phyloP scores from a whole-genome alignment of 441 rosid species.

The Croton laevigatus region DNA sequence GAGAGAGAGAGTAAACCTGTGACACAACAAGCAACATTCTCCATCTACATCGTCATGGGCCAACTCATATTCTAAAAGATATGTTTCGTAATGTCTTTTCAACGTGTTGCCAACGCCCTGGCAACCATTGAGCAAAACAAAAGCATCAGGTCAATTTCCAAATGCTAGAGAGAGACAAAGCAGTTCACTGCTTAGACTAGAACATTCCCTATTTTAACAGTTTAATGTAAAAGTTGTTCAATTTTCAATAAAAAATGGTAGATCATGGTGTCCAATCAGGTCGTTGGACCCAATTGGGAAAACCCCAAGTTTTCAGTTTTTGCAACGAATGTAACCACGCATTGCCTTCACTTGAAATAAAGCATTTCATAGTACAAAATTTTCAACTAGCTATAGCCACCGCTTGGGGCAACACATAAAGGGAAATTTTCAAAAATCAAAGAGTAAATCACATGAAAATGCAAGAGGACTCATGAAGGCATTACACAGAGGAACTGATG shows the following conservation, averaged over 20 bases:
- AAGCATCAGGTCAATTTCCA: neutral
- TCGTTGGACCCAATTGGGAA: too few relatives aligned
- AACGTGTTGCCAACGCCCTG: slow-evolving; percentile 98
- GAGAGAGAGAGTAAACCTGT: slow-evolving; percentile 53
- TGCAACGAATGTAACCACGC: too few relatives aligned
- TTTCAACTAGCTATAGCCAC: too few relatives aligned
- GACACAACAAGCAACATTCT: slow-evolving; percentile 97
- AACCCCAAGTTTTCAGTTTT: too few relatives aligned
- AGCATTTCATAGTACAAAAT: too few relatives aligned
- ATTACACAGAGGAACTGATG: neutral
- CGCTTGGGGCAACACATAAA: too few relatives aligned
- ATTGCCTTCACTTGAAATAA: too few relatives aligned
- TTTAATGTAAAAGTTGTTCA: too few relatives aligned
- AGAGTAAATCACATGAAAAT: too few relatives aligned
- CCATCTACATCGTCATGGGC: slow-evolving; percentile 99
- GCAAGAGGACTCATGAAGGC: too few relatives aligned
- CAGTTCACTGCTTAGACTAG: neutral
- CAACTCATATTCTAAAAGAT: slow-evolving; percentile 89
- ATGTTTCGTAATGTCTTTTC: slow-evolving; percentile 96
- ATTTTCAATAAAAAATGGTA: neutral
- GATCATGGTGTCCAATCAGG: neutral
- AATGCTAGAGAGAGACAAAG: neutral
- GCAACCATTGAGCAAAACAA: slow-evolving; percentile 14
- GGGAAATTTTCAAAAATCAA: too few relatives aligned
- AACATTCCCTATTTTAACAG: too few relatives aligned